Percentiles rank a stretch among this genome's conserved stretches.
Evolutionary conservation across 371 early-diverging fungal species (phyloP).

Genomic region (Circinella minor): DNA sequence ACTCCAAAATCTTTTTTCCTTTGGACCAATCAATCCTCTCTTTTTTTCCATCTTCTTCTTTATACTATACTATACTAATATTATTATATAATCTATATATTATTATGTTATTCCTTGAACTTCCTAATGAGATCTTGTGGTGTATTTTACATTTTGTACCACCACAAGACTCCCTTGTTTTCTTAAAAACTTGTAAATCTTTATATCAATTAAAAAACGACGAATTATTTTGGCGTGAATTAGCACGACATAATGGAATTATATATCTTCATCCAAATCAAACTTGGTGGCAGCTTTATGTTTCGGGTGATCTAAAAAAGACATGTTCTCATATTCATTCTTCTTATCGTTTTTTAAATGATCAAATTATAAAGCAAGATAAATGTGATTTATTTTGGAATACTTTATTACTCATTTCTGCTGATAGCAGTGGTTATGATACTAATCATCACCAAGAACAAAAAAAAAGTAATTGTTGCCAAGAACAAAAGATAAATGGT

Average conservation of each 20-base stretch:
- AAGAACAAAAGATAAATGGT: background rate
- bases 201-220: slow-evolving; percentile 1
- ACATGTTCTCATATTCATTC: slow-evolving; percentile 13
- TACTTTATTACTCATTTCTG: background rate
- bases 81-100: background rate
- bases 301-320: slow-evolving; percentile 8
- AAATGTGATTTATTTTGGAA: slow-evolving; percentile 6
- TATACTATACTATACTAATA: background rate
- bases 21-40: no score
- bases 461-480: background rate
- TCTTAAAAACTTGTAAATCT: slow-evolving; percentile 2
- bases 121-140: slow-evolving; percentile 16
- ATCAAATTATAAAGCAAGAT: no score
- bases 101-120: slow-evolving; percentile 1
- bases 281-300: slow-evolving; percentile 14
- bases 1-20: background rate
- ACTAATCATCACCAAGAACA: no score
- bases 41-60: no score
- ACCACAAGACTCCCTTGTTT: background rate
- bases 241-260: slow-evolving; percentile 8
- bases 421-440: background rate
- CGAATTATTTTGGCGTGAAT: slow-evolving; percentile 14
- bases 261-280: slow-evolving; percentile 10
- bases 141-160: slow-evolving; percentile 8
- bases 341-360: background rate